Evolutionary conservation across 208 protist species (phyloP).

Genomic region (Blechomonas ayalai): DNA sequence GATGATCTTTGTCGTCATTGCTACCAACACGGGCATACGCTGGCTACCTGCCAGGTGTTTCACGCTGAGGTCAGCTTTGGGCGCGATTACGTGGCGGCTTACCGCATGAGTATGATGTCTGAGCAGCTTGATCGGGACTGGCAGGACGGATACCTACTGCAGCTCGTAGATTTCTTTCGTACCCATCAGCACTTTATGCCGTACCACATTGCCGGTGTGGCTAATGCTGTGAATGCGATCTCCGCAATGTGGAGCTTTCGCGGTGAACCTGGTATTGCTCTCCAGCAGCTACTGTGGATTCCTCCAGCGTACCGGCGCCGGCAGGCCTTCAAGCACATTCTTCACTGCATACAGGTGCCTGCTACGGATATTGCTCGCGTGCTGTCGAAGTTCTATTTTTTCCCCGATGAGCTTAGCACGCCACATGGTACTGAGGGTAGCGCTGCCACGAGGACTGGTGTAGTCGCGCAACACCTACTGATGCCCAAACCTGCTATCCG

Average conservation of each 20-base stretch:
- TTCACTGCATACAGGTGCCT: conserved; percentile 62
- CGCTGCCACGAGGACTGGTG: conserved; percentile 5
- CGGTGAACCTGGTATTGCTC: conserved; percentile 67
- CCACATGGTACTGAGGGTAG: conserved; percentile 1
- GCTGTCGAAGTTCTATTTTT: conserved; percentile 60
- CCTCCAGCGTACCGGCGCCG: conserved; percentile 69
- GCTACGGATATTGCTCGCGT: conserved; percentile 34
- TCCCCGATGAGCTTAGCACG: conserved; percentile 22
- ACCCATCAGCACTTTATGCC: conserved; percentile 62
- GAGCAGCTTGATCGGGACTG: conserved; percentile 70
- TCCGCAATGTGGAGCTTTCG: conserved; percentile 81
- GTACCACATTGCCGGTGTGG: conserved; percentile 79
- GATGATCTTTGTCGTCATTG: conserved; percentile 80
- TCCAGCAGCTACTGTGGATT: conserved; percentile 56
- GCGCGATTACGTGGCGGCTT: conserved; percentile 79
- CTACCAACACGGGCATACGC: conserved; percentile 54
- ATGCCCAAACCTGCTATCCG: conserved; percentile 64
- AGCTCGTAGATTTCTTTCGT: conserved; percentile 58
- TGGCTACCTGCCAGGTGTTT: conserved; percentile 67
- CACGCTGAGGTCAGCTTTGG: conserved; percentile 77
- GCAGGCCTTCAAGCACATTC: conserved; percentile 70
- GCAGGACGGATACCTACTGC: conserved; percentile 71
- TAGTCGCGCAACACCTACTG: conserved; percentile 66
- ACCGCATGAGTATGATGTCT: conserved; percentile 86
- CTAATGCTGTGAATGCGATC: conserved; percentile 76